Conservation (phyloP, 371 early-diverging fungal species). For the Saksenaea vasiformis region DNA sequence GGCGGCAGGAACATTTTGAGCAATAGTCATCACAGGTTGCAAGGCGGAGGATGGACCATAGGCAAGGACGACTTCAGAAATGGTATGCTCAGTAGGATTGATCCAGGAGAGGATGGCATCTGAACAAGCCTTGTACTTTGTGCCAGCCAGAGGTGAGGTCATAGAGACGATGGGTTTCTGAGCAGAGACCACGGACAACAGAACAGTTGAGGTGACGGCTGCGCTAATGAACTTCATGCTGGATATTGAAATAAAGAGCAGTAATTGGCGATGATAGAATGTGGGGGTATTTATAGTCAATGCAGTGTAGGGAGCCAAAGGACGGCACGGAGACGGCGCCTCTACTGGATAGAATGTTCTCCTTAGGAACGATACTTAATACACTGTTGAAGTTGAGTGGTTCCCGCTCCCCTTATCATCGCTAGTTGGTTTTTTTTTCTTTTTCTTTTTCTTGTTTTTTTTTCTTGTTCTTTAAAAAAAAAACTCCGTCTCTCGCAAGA, state of each 20-base stretch:
- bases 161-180: slow-evolving; percentile 21
- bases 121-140: slow-evolving; percentile 23
- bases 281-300: background rate
- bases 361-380: background rate
- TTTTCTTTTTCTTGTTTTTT: background rate
- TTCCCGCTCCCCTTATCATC: slow-evolving; percentile 1
- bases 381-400: background rate
- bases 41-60: slow-evolving; percentile 25
- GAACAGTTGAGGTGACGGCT: slow-evolving; percentile 16
- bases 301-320: background rate
- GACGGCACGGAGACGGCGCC: background rate
- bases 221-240: slow-evolving; percentile 29
- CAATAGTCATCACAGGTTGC: slow-evolving; percentile 26
- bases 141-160: slow-evolving; percentile 26
- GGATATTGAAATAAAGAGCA: background rate
- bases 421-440: too few species aligned
- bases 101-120: slow-evolving; percentile 29
- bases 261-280: slow-evolving; percentile 3
- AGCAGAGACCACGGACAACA: slow-evolving; percentile 22
- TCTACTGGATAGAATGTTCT: background rate
- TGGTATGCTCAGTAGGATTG: slow-evolving; percentile 19
- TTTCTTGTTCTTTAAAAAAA: too few species aligned
- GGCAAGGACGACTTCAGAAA: slow-evolving; percentile 23
- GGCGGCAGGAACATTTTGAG: slow-evolving; percentile 21
- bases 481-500: background rate